Evolutionary conservation across 306 rosid genomes (phyloP).

Genomic region (Vigna mungo): DNA sequence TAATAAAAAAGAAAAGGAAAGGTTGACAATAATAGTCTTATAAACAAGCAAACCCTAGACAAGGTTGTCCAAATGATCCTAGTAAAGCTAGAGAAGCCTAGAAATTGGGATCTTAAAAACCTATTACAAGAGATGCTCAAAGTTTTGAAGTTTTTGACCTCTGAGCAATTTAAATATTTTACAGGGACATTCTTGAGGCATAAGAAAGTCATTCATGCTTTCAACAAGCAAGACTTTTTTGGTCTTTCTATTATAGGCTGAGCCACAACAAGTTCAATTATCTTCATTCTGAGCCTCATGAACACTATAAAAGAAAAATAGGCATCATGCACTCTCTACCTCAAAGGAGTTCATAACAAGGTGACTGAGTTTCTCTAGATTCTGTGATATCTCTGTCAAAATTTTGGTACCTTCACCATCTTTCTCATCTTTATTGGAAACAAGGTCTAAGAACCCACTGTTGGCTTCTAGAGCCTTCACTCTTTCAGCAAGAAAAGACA

Average conservation of each 20-base stretch:
- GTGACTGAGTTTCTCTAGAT: constrained; percentile 57
- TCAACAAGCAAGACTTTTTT: constrained; percentile 12
- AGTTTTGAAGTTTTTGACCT: constrained; percentile 40
- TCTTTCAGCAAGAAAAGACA: constrained; percentile 54
- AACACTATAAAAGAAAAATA: neutral
- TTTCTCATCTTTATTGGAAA: constrained; percentile 51
- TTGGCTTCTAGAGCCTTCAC: constrained; percentile 67
- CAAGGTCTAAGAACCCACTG: constrained; percentile 51
- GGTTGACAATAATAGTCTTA: constrained; percentile 16
- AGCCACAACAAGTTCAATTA: constrained; percentile 32
- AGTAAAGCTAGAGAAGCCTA: constrained; percentile 36
- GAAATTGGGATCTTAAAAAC: constrained; percentile 28
- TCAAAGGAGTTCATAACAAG: constrained; percentile 45
- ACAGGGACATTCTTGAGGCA: constrained; percentile 4
- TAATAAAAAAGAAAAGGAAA: no score
- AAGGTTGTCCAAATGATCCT: constrained; percentile 46
- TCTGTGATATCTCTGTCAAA: constrained; percentile 59
- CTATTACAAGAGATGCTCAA: constrained; percentile 39
- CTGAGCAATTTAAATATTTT: constrained; percentile 23
- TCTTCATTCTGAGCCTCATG: constrained; percentile 28
- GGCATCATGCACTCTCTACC: constrained; percentile 18
- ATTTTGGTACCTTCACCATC: constrained; percentile 56
- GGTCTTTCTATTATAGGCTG: neutral
- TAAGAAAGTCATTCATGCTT: constrained; percentile 34
- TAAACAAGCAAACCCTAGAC: constrained; percentile 45